phyloP scores from a whole-genome alignment of 345 rosid species.

The Camelina sativa region DNA sequence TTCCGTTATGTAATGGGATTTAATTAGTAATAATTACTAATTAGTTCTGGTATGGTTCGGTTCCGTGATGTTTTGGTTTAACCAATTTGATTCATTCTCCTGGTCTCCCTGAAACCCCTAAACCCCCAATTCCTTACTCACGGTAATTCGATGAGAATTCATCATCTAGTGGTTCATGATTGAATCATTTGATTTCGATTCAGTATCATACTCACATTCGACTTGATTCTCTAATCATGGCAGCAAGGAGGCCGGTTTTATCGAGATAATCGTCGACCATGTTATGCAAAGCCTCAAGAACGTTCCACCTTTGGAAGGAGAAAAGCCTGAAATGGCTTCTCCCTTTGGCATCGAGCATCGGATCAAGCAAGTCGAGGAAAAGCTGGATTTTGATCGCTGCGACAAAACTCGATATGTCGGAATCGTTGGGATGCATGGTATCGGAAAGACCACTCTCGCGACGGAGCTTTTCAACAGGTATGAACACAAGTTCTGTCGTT shows the following conservation, averaged over 20 bases:
- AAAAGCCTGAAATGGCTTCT: constrained; percentile 6
- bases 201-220: background rate
- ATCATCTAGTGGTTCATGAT: too few relatives aligned
- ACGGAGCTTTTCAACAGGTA: background rate
- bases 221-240: background rate
- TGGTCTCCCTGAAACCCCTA: too few relatives aligned
- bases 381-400: background rate
- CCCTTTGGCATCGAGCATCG: constrained; percentile 23
- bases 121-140: too few relatives aligned
- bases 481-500: background rate
- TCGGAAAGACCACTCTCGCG: constrained; percentile 31
- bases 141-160: too few relatives aligned
- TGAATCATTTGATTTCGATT: too few relatives aligned
- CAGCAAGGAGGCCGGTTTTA: background rate
- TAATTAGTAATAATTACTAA: too few relatives aligned
- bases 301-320: constrained; percentile 12
- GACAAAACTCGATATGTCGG: constrained; percentile 22
- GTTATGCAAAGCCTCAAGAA: background rate
- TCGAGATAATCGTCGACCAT: background rate
- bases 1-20: too few relatives aligned
- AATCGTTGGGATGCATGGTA: constrained; percentile 38
- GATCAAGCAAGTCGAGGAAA: constrained; percentile 10
- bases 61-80: too few relatives aligned
- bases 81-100: too few relatives aligned
- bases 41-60: too few relatives aligned